These are phyloP conservation scores for Trichoderma gamsii DNA, from an alignment of 495 filamentous ascomycete genomes.

Conservation along the genomic window DNA sequence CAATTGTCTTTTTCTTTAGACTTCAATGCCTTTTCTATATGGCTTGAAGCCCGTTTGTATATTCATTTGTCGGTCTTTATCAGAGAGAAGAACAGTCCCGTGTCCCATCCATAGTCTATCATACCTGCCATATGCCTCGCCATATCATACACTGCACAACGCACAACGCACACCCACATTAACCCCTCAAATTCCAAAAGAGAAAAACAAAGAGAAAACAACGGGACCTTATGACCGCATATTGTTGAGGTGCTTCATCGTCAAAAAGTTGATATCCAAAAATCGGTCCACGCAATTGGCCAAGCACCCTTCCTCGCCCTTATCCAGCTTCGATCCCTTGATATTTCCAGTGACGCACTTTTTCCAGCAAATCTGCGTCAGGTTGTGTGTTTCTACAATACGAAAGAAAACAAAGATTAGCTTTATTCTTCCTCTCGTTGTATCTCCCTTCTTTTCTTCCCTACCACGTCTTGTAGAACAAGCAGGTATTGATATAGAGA, in stretches of 20 bases:
- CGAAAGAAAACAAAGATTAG: too few species aligned
- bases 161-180: neutral
- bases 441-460: too few species aligned
- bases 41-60: neutral
- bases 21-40: neutral
- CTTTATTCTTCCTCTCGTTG: too few species aligned
- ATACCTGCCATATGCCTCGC: neutral
- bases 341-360: conserved; percentile 74
- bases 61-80: neutral
- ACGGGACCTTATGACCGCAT: conserved; percentile 26
- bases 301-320: conserved; percentile 70
- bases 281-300: conserved; percentile 91
- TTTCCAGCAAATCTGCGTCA: conserved; percentile 87
- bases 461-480: too few species aligned
- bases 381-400: conserved; percentile 62
- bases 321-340: conserved; percentile 60
- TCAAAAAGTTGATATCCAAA: conserved; percentile 75
- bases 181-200: neutral
- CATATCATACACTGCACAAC: neutral
- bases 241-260: conserved; percentile 71
- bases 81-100: neutral
- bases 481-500: neutral
- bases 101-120: neutral
- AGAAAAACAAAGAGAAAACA: neutral
- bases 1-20: neutral